A percentile compares a stretch with the other conserved stretches of the same genome.
Evolutionary conservation across 495 filamentous ascomycete genomes (phyloP).

Genomic region (Oleoguttula mirabilis): DNA sequence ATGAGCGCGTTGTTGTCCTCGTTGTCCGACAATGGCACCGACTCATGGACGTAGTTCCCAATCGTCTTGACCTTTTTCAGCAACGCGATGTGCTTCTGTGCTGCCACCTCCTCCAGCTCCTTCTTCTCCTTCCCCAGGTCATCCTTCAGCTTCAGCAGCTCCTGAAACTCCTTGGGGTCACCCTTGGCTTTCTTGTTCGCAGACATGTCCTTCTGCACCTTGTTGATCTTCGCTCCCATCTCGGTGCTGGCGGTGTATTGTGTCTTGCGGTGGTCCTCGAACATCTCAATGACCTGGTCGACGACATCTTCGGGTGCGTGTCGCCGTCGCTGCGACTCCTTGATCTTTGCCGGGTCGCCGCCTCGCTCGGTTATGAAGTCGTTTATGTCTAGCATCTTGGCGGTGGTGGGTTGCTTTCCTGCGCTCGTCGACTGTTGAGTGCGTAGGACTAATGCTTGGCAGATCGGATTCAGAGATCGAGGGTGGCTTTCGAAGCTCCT

Average conservation of each 20-base stretch:
- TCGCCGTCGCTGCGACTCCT: conserved; percentile 74
- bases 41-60: conserved; percentile 88
- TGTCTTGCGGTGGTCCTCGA: conserved; percentile 68
- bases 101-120: conserved; percentile 56
- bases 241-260: conserved; percentile 65
- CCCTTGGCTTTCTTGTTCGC: conserved; percentile 93
- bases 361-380: conserved; percentile 79
- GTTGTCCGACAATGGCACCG: conserved; percentile 79
- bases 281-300: conserved; percentile 80
- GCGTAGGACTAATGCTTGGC: no score
- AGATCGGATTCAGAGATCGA: no score
- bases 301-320: conserved; percentile 68
- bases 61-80: conserved; percentile 69
- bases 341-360: conserved; percentile 78
- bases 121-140: conserved; percentile 70
- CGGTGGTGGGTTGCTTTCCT: no score
- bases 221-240: conserved; percentile 72
- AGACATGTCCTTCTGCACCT: conserved; percentile 77
- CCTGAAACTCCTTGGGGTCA: conserved; percentile 45
- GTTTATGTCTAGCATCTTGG: conserved; percentile 60
- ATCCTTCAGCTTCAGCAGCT: conserved; percentile 61
- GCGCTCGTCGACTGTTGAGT: no score
- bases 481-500: no score
- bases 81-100: conserved; percentile 59
- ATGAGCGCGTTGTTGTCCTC: conserved; percentile 74